Base-by-base conservation (phyloP, 2,329 filamentous ascomycete genomes). In the Colletotrichum spinosum region DNA sequence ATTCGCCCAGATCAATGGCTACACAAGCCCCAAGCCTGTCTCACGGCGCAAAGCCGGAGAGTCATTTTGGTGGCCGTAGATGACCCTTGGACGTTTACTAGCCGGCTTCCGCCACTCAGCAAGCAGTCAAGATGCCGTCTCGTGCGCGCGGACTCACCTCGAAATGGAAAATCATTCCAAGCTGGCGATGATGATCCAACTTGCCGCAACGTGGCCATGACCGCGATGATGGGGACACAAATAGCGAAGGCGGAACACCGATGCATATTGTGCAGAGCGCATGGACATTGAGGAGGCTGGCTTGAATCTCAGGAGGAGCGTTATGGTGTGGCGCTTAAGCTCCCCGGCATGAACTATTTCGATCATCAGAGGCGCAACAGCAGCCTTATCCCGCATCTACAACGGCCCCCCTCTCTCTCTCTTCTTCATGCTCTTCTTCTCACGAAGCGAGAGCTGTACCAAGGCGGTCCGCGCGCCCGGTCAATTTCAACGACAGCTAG, bases 401-500 rank as follows among this genome's bases (percentile, higher is more conserved):
- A 17, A 17, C 17, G 17, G 17, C 17, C 17, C 17, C 2, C 1
- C 17, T 17, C 17, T 17, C 17, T 17, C 2, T 17, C 25, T 25
- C 25, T 25, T 25, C 25, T 25, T 25, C 25, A 25, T 25, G 4
- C 4, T 42, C 35, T 37, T 49, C 33, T 52, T 35, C 39, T 49
- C 42, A 46, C 42, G 48, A 48, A 6, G 41, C 56, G 17, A 12
- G 41, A 45, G 48, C 41, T 33, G 42, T 12, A 33, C 46, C 17
- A 50, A 45, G 49, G 48, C 58, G 58, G 59, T 66, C 58, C 63
- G 58, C 45, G 63, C 52, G 52, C 58, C 63, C 59, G 63, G 33
- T 66, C 46, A 63, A 48, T 54, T 48, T 54, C 46, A 63, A 66
- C 63, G 63, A 66, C 63, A 62, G 53, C 58, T 57, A 66, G 59